Conservation (phyloP, 2,329 filamentous ascomycete genomes). For the Ophiostoma novo-ulmi region DNA sequence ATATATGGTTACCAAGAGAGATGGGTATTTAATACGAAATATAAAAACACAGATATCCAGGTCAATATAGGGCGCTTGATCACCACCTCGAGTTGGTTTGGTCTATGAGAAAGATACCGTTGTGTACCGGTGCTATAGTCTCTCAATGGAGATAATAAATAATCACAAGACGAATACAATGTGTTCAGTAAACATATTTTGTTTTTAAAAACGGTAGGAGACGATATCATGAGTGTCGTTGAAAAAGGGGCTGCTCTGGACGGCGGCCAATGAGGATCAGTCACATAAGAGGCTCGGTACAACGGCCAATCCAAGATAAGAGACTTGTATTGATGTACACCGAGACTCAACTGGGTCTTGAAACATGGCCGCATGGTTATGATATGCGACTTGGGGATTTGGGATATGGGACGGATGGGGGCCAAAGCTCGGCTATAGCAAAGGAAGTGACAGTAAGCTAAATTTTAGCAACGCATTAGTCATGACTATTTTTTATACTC, state of each 20-base stretch:
- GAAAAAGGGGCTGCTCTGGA: background rate
- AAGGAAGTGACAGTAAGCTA: background rate
- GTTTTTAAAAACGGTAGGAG: background rate
- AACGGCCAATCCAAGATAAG: background rate
- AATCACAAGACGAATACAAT: background rate
- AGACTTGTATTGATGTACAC: background rate
- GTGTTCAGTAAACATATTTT: background rate
- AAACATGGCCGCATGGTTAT: background rate
- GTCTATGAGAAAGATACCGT: background rate
- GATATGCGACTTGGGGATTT: background rate
- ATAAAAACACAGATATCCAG: background rate
- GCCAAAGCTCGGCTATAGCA: slow-evolving; percentile 1
- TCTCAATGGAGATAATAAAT: background rate
- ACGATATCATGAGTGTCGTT: slow-evolving; percentile 1
- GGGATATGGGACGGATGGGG: background rate
- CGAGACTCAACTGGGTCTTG: background rate
- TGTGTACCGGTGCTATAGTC: background rate
- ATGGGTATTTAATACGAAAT: background rate
- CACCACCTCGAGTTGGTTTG: background rate
- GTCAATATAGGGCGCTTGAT: background rate
- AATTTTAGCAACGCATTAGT: background rate
- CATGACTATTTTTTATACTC: background rate
- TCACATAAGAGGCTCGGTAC: background rate
- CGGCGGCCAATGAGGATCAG: background rate
- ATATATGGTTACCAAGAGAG: background rate